phyloP scores from a whole-genome alignment of 148 eudicot genomes.

The Limonium bicolor region DNA sequence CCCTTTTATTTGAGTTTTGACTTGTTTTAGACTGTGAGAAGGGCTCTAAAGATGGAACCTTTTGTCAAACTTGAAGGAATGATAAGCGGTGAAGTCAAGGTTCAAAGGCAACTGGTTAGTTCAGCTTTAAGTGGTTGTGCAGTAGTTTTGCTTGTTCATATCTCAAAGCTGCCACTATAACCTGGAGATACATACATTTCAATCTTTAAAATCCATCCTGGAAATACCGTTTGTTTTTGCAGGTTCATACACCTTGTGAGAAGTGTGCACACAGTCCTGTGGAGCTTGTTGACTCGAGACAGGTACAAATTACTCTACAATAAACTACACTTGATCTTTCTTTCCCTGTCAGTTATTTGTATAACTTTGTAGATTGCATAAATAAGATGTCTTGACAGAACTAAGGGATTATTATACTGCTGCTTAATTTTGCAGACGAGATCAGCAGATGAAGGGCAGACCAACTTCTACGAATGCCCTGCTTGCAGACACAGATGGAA shows the following conservation, averaged over 20 bases:
- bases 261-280: constrained; percentile 29
- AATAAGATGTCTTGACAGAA: not conserved
- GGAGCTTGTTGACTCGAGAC: constrained; percentile 24
- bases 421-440: constrained; percentile 15
- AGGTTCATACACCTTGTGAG: constrained; percentile 31
- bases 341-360: not conserved
- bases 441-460: constrained; percentile 39
- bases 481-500: constrained; percentile 31
- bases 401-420: not conserved
- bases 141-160: not conserved
- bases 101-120: constrained; percentile 22
- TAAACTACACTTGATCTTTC: not conserved
- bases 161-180: too few relatives aligned
- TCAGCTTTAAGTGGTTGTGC: not conserved
- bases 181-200: not conserved
- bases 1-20: too few relatives aligned
- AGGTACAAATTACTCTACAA: constrained; percentile 6
- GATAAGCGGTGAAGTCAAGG: constrained; percentile 19
- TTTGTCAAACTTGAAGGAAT: constrained; percentile 22
- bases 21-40: constrained; percentile 24
- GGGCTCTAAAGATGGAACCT: constrained; percentile 21
- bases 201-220: not conserved
- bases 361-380: not conserved
- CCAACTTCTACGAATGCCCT: constrained; percentile 32
- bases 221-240: too few relatives aligned